These are phyloP conservation scores for Salvia splendens DNA, from an alignment of 257 asterid species.

Conservation along the genomic window DNA sequence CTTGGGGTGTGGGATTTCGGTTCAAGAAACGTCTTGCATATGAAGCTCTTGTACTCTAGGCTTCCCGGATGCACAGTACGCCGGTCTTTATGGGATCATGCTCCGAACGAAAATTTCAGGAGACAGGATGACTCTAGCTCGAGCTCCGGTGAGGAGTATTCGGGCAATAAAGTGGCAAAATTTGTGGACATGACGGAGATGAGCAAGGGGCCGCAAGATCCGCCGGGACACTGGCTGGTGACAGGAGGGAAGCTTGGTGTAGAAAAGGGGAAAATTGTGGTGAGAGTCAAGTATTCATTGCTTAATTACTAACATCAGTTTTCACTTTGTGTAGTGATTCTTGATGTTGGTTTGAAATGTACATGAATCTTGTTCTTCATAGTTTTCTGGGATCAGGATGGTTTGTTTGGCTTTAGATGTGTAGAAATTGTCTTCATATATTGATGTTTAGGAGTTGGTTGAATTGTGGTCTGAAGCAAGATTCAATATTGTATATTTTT, in stretches of 20 bases:
- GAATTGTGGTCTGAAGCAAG: too few species aligned
- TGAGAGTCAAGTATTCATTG: constrained; percentile 78
- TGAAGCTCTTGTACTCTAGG: constrained; percentile 72
- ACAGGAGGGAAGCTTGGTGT: constrained; percentile 93
- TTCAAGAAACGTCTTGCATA: constrained; percentile 68
- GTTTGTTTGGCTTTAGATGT: too few species aligned
- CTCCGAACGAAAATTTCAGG: constrained; percentile 47
- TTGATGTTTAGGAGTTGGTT: too few species aligned
- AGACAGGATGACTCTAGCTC: constrained; percentile 50
- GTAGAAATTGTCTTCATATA: too few species aligned
- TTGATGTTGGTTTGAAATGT: constrained; percentile 23
- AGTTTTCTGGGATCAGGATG: too few species aligned
- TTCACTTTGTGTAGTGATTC: constrained; percentile 27
- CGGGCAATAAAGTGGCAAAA: constrained; percentile 69
- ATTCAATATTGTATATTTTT: too few species aligned
- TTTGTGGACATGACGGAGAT: constrained; percentile 64
- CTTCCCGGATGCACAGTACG: constrained; percentile 75
- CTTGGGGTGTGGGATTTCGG: constrained; percentile 93
- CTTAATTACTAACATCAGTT: constrained; percentile 56
- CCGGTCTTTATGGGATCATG: constrained; percentile 74
- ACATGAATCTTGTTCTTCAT: too few species aligned
- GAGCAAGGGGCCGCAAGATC: constrained; percentile 71
- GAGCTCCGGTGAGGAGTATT: constrained; percentile 44
- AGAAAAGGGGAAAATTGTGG: constrained; percentile 70
- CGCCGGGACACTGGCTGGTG: constrained; percentile 90